Base-by-base conservation (phyloP, 2,329 filamentous ascomycete genomes). In the Escovopsis sp. region DNA sequence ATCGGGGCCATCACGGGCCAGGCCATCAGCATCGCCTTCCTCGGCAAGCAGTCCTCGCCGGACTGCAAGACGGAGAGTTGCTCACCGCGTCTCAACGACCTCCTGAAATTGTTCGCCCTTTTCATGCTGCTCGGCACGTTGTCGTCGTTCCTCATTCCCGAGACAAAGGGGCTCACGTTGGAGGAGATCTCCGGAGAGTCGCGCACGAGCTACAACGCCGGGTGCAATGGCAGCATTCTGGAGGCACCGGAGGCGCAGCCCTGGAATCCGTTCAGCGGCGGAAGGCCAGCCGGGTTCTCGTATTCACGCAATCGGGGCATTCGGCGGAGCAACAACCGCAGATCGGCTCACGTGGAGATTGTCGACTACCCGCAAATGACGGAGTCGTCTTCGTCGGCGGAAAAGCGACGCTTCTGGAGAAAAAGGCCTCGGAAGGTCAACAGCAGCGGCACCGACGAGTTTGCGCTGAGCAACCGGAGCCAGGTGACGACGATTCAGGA, bases 111-210 rank as follows among this genome's bases (percentile, higher is more conserved):
- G 27, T 86, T 83, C 54, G 79, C 79, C 0, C 63, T 84, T 9
- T 86, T 88, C 62, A 87, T 86, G 82, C 63, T 87, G 5, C 67
- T 70, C 35, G 83, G 83, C 26, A 69, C 72, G 32, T 56, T 83
- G 32, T 72, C 73, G 3, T 76, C 76, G 1, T 60, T 86, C 4
- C 58, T 88, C n/a, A 75, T 87, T 16, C 80, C 80, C 0, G 82
- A 86, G 58, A 86, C 78, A 0, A 85, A 79, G 60, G 68, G 78
- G 1, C 66, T 74, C 52, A 84, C 80, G 0, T 61, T 90, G 29
- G 83, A 85, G 50, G 70, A 77, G 43, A 58, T 85, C 13, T 68
- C 76, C 2, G 77, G 76, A 9, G 79, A 84, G 52, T 62, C 70
- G 3, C 68, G 72, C 2, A 76, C 74, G 15, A 76, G 62, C 21